phyloP scores from a whole-genome alignment of 164 flowering plant species.

The Echeveria elegans region DNA sequence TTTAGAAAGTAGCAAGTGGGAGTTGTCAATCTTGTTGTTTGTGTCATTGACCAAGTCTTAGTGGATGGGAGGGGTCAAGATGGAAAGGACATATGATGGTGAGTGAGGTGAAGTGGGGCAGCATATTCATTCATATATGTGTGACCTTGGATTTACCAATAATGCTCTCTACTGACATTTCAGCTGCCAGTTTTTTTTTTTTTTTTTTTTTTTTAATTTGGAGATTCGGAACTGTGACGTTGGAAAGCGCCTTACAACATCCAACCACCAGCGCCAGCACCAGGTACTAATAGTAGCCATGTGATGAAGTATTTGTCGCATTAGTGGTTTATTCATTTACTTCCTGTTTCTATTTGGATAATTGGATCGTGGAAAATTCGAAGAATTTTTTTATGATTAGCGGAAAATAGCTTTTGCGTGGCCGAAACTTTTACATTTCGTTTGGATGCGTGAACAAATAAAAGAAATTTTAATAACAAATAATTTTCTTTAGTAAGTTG shows the following conservation, averaged over 20 bases:
- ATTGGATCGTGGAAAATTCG: too few species aligned
- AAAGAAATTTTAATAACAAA: too few species aligned
- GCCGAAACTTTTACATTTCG: too few species aligned
- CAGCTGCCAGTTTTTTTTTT: neutral
- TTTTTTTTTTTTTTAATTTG: neutral
- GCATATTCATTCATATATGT: too few species aligned
- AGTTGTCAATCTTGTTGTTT: neutral
- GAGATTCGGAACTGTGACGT: neutral
- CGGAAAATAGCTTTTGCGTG: too few species aligned
- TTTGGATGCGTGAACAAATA: too few species aligned
- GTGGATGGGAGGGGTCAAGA: neutral
- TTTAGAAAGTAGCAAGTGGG: neutral
- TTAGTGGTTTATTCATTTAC: neutral
- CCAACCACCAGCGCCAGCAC: neutral
- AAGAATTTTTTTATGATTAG: too few species aligned
- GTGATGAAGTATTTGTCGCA: neutral
- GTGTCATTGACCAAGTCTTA: neutral
- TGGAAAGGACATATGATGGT: neutral
- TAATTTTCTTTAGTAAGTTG: too few species aligned
- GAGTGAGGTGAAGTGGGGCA: neutral
- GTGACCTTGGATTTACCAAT: neutral
- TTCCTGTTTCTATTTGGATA: too few species aligned
- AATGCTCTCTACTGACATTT: neutral
- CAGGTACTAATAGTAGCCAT: neutral
- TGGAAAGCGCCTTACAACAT: neutral